These are phyloP conservation scores for Verticillium klebahnii DNA, from an alignment of 2,329 filamentous ascomycete genomes.

Conservation along the genomic window DNA sequence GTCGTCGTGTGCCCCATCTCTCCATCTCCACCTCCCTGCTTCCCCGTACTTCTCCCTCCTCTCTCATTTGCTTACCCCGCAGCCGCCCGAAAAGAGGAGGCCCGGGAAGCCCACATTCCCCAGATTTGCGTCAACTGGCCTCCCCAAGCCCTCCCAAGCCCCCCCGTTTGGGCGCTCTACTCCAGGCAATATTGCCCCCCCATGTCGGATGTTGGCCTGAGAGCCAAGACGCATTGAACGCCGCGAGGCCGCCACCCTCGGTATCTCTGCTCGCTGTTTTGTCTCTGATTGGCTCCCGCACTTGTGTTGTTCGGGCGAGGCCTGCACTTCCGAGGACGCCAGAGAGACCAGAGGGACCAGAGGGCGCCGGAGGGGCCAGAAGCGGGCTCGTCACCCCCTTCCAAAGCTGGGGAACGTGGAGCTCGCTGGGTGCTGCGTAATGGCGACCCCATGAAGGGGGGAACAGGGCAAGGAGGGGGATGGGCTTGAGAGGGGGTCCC, in stretches of 20 bases:
- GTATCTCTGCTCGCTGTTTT: neutral
- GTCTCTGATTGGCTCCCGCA: neutral
- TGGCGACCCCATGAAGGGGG: neutral
- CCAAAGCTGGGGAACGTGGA: neutral
- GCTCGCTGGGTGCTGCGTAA: neutral
- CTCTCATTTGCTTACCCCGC: neutral
- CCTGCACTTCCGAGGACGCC: neutral
- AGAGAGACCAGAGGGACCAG: neutral
- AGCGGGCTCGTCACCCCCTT: neutral
- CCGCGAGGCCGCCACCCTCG: slow-evolving; percentile 1
- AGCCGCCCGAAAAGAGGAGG: neutral
- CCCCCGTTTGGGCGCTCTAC: neutral
- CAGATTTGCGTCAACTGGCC: neutral
- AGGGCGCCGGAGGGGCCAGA: neutral
- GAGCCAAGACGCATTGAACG: neutral
- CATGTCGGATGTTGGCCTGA: neutral
- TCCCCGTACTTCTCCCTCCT: neutral
- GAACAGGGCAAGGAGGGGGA: neutral
- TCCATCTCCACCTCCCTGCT: neutral
- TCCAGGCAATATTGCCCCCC: neutral
- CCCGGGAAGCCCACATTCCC: neutral
- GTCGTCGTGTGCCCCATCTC: neutral
- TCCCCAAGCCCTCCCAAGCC: neutral
- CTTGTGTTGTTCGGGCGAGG: neutral
- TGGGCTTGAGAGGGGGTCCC: neutral